A percentile compares a stretch with the other conserved stretches of the same genome.
Conservation (phyloP, 441 rosid species). For the Croton laevigatus region DNA sequence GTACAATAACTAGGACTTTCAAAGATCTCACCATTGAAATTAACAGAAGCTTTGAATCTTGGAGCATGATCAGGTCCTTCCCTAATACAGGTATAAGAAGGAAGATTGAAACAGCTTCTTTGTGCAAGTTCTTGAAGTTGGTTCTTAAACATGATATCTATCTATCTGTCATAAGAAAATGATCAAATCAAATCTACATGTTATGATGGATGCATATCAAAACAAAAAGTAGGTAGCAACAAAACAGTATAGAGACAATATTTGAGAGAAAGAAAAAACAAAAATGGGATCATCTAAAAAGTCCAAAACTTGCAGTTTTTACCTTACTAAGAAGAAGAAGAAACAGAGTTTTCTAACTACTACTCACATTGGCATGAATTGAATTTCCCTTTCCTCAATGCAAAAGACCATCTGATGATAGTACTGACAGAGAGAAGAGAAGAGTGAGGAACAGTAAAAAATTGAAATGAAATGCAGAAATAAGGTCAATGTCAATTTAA, state of each 20-base stretch:
- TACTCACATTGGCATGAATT: constrained; percentile 25
- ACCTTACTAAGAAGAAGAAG: background rate
- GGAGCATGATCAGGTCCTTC: constrained; percentile 97
- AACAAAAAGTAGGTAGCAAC: background rate
- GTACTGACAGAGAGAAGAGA: background rate
- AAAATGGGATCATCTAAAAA: constrained; percentile 1
- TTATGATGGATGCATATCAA: background rate
- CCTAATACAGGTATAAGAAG: constrained; percentile 66
- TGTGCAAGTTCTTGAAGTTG: constrained; percentile 90
- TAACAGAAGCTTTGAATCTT: constrained; percentile 71
- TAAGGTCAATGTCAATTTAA: constrained; percentile 14
- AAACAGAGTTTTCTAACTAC: constrained; percentile 15
- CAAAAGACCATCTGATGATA: constrained; percentile 14
- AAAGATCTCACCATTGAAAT: constrained; percentile 77
- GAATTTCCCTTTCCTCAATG: constrained; percentile 18
- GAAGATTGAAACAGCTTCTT: constrained; percentile 83
- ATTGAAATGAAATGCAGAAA: background rate
- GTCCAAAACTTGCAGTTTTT: background rate
- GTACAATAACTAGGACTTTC: constrained; percentile 57
- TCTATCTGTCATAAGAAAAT: constrained; percentile 21
- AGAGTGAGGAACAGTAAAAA: background rate
- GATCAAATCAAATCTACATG: background rate
- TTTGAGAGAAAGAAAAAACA: background rate
- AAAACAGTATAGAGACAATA: constrained; percentile 9
- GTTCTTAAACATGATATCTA: constrained; percentile 58